Evolutionary conservation across 306 rosid species (phyloP).

Genomic region (Lathyrus oleraceus): DNA sequence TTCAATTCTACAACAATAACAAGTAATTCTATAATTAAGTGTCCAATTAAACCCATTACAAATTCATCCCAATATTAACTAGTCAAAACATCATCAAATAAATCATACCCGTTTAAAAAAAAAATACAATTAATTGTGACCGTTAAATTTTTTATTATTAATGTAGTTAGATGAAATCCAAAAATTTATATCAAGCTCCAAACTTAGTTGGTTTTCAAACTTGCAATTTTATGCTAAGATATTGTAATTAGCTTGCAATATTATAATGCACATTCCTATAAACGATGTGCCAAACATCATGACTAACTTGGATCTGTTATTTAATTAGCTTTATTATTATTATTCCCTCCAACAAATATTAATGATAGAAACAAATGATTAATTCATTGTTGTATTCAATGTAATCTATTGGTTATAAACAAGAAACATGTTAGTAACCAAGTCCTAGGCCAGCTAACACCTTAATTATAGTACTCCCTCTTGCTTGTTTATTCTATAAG

Average conservation of each 20-base stretch:
- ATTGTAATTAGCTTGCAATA: not conserved
- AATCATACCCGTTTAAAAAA: no score
- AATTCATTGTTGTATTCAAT: not conserved
- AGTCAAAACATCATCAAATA: no score
- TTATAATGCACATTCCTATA: not conserved
- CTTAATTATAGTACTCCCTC: not conserved
- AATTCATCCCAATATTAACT: no score
- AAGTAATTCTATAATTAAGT: no score
- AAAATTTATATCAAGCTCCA: no score
- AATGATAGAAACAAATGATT: constrained; percentile 35
- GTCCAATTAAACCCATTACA: no score
- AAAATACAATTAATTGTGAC: no score
- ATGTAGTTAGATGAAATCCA: no score
- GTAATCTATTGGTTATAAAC: not conserved
- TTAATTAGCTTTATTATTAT: not conserved
- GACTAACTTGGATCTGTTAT: not conserved
- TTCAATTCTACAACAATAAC: no score
- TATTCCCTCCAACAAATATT: not conserved
- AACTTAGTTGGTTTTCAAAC: not conserved
- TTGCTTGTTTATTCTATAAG: not conserved
- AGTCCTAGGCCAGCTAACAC: not conserved
- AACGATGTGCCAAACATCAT: not conserved
- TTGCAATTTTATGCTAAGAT: not conserved
- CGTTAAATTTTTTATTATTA: no score
- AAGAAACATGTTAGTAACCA: constrained; percentile 23